phyloP scores from a whole-genome alignment of 192 early-diverging fungal species.

The Borealophlyctis nickersoniae region DNA sequence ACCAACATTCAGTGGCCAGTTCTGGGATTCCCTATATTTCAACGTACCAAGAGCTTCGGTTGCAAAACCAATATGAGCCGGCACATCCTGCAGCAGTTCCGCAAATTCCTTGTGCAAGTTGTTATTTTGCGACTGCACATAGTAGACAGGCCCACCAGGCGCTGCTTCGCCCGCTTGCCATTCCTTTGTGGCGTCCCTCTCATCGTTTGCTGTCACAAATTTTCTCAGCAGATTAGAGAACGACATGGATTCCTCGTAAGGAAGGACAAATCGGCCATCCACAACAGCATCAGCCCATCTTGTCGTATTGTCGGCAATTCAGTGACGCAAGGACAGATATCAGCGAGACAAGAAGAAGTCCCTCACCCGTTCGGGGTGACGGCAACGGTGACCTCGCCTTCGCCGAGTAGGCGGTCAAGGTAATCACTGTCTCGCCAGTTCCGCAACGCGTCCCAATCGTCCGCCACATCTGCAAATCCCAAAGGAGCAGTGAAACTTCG shows the following conservation, averaged over 20 bases:
- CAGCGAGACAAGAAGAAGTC: background rate
- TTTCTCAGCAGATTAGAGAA: constrained; percentile 27
- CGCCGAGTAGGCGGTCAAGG: constrained; percentile 22
- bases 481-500: too few relatives aligned
- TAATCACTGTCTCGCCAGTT: constrained; percentile 37
- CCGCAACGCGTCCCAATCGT: constrained; percentile 37
- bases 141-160: constrained; percentile 21
- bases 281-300: constrained; percentile 46
- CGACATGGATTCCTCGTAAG: constrained; percentile 33
- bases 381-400: constrained; percentile 34
- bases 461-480: constrained; percentile 14
- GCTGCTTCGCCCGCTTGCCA: constrained; percentile 9
- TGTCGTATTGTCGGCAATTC: background rate
- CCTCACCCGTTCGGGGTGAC: constrained; percentile 47
- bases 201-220: constrained; percentile 5
- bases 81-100: constrained; percentile 34
- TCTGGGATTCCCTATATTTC: background rate
- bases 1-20: background rate
- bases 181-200: background rate
- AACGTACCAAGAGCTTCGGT: constrained; percentile 33
- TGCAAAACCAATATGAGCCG: constrained; percentile 33
- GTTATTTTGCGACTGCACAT: constrained; percentile 48
- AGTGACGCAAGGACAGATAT: background rate
- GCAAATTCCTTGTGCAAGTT: constrained; percentile 36
- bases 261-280: constrained; percentile 41